A percentile compares a stretch with the other conserved stretches of the same genome.
phyloP scores from a whole-genome alignment of 2,329 filamentous ascomycete genomes.

The Colletotrichum echinochloae region DNA sequence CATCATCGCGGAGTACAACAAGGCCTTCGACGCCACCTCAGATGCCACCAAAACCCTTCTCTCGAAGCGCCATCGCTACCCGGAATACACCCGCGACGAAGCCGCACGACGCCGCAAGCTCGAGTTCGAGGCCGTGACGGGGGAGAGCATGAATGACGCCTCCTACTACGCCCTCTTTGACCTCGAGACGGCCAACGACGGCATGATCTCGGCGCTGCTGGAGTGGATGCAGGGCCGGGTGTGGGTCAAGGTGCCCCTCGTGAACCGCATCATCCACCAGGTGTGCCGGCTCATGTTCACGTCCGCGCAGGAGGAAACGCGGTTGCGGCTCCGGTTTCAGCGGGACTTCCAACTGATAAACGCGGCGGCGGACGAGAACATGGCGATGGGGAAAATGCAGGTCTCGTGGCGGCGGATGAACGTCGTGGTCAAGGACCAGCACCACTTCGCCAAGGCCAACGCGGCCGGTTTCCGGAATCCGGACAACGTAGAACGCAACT shows the following conservation, averaged over 20 bases:
- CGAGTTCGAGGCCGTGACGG: conserved; percentile 31
- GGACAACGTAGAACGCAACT: neutral
- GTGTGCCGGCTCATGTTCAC: conserved; percentile 32
- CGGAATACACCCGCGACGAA: conserved; percentile 21
- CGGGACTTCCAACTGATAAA: conserved; percentile 14
- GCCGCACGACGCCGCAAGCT: conserved; percentile 28
- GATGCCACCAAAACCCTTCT: conserved; percentile 1
- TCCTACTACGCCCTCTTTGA: conserved; percentile 37
- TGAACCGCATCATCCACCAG: conserved; percentile 38
- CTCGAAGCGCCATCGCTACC: conserved; percentile 21
- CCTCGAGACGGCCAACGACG: conserved; percentile 38
- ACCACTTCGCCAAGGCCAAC: neutral
- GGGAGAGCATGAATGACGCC: conserved; percentile 31
- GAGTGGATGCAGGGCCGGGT: conserved; percentile 37
- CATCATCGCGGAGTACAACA: conserved; percentile 1
- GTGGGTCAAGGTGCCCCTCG: conserved; percentile 27
- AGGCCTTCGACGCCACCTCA: conserved; percentile 5
- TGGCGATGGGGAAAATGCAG: neutral
- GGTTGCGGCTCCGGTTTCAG: conserved; percentile 22
- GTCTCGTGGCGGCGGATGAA: conserved; percentile 20
- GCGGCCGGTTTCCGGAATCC: neutral
- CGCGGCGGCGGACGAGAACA: neutral
- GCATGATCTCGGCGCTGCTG: conserved; percentile 31
- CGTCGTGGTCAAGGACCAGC: neutral
- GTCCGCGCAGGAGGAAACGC: conserved; percentile 32